Conservation (phyloP, 2,329 filamentous ascomycete species). For the Penicillium palitans region DNA sequence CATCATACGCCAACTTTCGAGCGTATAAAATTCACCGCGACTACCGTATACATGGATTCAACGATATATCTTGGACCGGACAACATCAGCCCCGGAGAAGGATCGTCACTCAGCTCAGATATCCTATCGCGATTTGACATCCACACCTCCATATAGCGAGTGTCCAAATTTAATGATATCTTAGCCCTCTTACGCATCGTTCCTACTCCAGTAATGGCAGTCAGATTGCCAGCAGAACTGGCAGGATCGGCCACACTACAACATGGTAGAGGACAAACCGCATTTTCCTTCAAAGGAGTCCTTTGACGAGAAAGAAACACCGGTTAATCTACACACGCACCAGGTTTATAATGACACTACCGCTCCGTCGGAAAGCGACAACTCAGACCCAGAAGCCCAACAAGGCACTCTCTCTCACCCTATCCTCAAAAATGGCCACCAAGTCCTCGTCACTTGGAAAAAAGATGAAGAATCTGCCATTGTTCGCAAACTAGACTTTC, state of each 20-base stretch:
- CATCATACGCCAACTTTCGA: neutral
- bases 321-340: neutral
- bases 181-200: neutral
- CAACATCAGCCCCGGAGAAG: no score
- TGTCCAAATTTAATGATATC: no score
- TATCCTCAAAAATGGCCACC: neutral
- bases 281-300: neutral
- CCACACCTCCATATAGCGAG: no score
- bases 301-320: neutral
- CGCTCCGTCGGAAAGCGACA: neutral
- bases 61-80: no score
- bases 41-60: no score
- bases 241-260: neutral
- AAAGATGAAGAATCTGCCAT: neutral
- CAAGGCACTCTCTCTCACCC: neutral
- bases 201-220: neutral
- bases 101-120: no score
- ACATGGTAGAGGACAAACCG: neutral
- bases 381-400: neutral
- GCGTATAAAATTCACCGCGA: neutral
- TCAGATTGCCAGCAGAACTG: neutral
- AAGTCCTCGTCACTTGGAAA: neutral
- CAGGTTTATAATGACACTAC: neutral
- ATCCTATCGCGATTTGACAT: no score
- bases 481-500: neutral